A percentile compares a stretch with the other conserved stretches of the same genome.
phyloP scores from a whole-genome alignment of 352 stramenopile genomes.

The Pythium scleroteichum region DNA sequence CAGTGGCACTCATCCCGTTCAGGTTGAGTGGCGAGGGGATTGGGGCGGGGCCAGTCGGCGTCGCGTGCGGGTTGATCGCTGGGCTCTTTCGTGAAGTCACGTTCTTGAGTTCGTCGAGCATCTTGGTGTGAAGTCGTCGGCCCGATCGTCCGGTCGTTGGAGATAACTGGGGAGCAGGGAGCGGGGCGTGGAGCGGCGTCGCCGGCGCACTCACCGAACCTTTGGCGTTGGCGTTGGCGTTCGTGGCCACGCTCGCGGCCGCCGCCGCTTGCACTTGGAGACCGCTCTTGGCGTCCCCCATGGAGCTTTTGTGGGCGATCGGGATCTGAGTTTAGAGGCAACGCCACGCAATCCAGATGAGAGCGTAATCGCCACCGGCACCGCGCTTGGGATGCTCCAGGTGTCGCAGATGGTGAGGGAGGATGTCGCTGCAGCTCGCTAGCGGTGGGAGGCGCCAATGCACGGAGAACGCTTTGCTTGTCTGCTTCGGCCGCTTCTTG shows the following conservation, averaged over 20 bases:
- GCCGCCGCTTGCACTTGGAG: slow-evolving; percentile 4
- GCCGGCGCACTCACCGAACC: not conserved
- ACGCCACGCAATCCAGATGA: too few species aligned
- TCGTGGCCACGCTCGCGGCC: not conserved
- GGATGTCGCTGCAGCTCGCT: not conserved
- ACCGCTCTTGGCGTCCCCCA: slow-evolving; percentile 9
- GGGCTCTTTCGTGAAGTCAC: slow-evolving; percentile 41
- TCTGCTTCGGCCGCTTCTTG: slow-evolving; percentile 1
- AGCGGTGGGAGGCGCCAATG: not conserved
- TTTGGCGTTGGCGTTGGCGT: not conserved
- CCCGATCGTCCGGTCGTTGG: slow-evolving; percentile 6
- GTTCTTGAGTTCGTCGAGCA: slow-evolving; percentile 74
- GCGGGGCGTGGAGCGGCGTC: not conserved
- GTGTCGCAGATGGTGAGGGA: not conserved
- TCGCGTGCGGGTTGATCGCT: slow-evolving; percentile 14
- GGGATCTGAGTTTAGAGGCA: not conserved
- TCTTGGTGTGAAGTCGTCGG: slow-evolving; percentile 47
- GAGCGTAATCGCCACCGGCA: not conserved
- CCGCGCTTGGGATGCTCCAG: not conserved
- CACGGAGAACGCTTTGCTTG: slow-evolving; percentile 1
- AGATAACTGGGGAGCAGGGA: slow-evolving; percentile 17
- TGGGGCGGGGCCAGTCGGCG: not conserved
- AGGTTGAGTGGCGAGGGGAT: slow-evolving; percentile 15
- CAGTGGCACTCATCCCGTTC: not conserved
- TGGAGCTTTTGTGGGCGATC: not conserved